Evolutionary conservation across 768 basidiomycete genomes (phyloP).

Genomic region (Mycena venus): DNA sequence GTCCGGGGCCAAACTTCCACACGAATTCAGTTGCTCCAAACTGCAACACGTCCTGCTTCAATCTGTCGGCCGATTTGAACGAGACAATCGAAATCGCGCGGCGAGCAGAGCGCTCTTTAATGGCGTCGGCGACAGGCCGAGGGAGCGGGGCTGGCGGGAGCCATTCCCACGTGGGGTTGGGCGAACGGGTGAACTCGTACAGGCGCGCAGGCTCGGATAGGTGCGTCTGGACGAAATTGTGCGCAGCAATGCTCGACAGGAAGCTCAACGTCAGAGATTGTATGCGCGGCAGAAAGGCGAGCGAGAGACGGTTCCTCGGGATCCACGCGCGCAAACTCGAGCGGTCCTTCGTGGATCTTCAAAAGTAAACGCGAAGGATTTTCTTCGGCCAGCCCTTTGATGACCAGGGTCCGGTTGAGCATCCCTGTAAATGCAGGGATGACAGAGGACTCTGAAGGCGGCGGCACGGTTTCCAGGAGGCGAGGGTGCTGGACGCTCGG

Average conservation of each 20-base stretch:
- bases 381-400: neutral
- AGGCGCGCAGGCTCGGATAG: neutral
- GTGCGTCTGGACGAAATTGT: neutral
- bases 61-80: neutral
- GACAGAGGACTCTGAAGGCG: neutral
- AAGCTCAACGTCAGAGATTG: constrained; percentile 7
- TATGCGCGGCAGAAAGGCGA: neutral
- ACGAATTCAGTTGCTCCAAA: neutral
- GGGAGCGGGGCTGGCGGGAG: neutral
- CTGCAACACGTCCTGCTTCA: neutral
- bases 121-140: neutral
- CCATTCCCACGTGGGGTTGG: neutral
- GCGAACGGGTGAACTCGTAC: neutral
- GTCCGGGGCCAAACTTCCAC: neutral
- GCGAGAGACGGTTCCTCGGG: neutral
- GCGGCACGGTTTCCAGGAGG: neutral
- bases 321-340: neutral
- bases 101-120: neutral
- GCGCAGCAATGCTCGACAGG: neutral
- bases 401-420: neutral
- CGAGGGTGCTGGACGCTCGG: neutral
- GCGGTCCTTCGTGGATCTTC: constrained; percentile 2
- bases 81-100: neutral
- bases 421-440: neutral
- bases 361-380: neutral